Percentiles rank a stretch among this genome's conserved stretches.
These are phyloP conservation scores for Aspergillus cavernicola DNA, from an alignment of 495 filamentous ascomycete species.

Conservation along the genomic window DNA sequence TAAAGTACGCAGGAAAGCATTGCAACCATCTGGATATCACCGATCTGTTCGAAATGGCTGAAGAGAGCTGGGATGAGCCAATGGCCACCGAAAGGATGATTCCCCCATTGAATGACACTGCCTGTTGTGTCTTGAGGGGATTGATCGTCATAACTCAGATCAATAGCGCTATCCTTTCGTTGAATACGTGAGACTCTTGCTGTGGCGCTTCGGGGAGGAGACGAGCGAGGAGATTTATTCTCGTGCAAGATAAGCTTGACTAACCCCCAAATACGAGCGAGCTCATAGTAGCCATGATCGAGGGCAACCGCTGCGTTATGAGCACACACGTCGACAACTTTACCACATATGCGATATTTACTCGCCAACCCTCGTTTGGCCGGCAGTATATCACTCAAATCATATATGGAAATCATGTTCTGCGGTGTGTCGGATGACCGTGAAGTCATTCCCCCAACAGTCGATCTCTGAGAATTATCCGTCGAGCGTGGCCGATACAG, in stretches of 20 bases:
- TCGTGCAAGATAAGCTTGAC: conserved; percentile 72
- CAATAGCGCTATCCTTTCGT: conserved; percentile 32
- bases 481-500: conserved; percentile 46
- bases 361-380: conserved; percentile 71
- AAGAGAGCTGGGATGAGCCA: conserved; percentile 67
- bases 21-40: conserved; percentile 89
- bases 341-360: conserved; percentile 80
- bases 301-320: conserved; percentile 79
- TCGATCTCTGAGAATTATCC: conserved; percentile 55
- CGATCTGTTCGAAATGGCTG: conserved; percentile 71
- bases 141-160: conserved; percentile 31
- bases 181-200: conserved; percentile 38
- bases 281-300: conserved; percentile 66
- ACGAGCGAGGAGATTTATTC: conserved; percentile 52
- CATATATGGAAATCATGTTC: conserved; percentile 65
- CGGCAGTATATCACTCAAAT: conserved; percentile 64
- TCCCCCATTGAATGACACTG: conserved; percentile 78
- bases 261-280: conserved; percentile 83
- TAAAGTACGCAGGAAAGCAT: conserved; percentile 90
- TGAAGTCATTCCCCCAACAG: conserved; percentile 36
- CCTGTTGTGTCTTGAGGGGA: conserved; percentile 18
- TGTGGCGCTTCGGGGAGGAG: conserved; percentile 51
- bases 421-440: conserved; percentile 40
- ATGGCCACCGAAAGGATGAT: conserved; percentile 70
- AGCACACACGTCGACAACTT: conserved; percentile 70